phyloP scores from a whole-genome alignment of 495 filamentous ascomycete genomes.

The Neurospora hispaniola region DNA sequence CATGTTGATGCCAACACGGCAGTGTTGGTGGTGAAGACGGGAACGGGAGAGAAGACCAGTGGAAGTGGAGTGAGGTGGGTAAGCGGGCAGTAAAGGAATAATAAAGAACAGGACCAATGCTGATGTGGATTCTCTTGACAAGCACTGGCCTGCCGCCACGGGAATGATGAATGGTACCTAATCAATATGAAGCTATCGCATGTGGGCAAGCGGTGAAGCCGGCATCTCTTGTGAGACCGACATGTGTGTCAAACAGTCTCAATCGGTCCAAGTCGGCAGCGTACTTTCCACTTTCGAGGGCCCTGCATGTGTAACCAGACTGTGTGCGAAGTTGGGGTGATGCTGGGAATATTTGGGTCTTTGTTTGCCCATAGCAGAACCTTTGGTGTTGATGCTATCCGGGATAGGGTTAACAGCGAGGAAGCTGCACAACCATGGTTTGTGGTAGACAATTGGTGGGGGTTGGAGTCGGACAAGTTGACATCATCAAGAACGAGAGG shows the following conservation, averaged over 20 bases:
- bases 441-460: neutral
- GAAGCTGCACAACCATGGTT: neutral
- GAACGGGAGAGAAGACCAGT: neutral
- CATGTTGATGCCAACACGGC: neutral
- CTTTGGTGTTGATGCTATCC: neutral
- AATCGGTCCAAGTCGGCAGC: neutral
- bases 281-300: neutral
- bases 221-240: neutral
- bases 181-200: neutral
- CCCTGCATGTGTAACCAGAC: neutral
- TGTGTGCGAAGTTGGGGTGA: neutral
- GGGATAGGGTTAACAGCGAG: neutral
- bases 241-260: neutral
- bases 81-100: neutral
- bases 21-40: neutral
- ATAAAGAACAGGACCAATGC: neutral
- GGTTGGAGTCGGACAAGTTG: neutral
- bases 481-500: neutral
- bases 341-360: neutral
- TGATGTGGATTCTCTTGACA: neutral
- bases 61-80: neutral
- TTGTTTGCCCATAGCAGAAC: neutral
- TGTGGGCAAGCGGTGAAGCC: neutral
- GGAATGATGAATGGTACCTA: neutral
- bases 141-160: too few relatives aligned